Percentiles rank a stretch among this genome's conserved stretches.
These are phyloP conservation scores for Sanghuangporus weigelae DNA, from an alignment of 1,284 basidiomycete genomes.

Conservation along the genomic window DNA sequence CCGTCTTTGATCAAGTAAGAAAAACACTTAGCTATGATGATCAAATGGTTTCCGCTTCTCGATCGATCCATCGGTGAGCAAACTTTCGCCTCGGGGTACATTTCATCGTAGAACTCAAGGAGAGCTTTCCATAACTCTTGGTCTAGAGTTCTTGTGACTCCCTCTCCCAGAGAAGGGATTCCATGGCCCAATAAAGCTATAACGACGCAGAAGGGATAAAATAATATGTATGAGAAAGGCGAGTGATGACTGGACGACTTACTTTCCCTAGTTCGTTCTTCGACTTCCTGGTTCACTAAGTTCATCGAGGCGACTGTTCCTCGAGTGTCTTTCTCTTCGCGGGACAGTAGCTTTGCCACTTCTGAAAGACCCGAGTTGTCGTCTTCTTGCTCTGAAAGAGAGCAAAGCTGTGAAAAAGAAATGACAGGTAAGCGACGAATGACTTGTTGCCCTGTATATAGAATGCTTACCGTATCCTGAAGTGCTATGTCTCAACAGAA, in stretches of 20 bases:
- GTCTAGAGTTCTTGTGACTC: not conserved
- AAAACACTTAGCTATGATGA: not conserved
- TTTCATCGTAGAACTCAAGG: not conserved
- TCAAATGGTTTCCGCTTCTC: not conserved
- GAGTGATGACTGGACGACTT: no score
- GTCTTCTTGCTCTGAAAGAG: not conserved
- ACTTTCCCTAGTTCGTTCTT: not conserved
- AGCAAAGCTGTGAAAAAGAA: not conserved
- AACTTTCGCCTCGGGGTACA: slow-evolving; percentile 2
- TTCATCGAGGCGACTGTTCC: slow-evolving; percentile 5
- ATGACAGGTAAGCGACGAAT: not conserved
- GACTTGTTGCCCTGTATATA: not conserved
- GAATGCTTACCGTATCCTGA: not conserved
- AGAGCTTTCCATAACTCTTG: not conserved
- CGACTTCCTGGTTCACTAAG: not conserved
- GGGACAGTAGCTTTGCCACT: not conserved
- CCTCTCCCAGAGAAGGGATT: not conserved
- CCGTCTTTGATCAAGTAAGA: not conserved
- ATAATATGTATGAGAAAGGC: not conserved
- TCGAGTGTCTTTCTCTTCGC: not conserved
- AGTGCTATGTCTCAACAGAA: not conserved
- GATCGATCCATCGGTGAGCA: not conserved
- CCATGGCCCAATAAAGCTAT: not conserved
- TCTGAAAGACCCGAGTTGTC: not conserved
- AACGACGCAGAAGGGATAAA: not conserved